phyloP scores from a whole-genome alignment of 306 rosid species.

The cucumber (Cucumis sativus) region DNA sequence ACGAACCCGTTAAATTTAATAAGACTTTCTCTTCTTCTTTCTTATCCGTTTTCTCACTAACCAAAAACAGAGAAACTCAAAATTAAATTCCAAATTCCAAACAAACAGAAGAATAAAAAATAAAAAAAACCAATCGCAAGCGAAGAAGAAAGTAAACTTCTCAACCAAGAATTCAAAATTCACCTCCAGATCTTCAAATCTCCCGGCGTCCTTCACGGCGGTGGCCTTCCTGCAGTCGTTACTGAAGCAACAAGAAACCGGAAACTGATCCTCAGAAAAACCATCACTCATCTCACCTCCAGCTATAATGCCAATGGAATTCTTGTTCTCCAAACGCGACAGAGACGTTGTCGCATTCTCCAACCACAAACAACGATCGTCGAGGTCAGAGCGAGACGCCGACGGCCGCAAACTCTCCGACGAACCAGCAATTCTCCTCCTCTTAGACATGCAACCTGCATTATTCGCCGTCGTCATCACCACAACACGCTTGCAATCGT shows the following conservation, averaged over 20 bases:
- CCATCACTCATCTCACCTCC: constrained; percentile 3
- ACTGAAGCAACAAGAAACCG: constrained; percentile 35
- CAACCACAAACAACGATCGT: background rate
- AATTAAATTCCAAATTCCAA: background rate
- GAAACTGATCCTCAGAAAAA: constrained; percentile 17
- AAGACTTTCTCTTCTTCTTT: background rate
- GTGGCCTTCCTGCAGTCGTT: constrained; percentile 16
- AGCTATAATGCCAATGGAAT: background rate
- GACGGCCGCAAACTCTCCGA: background rate
- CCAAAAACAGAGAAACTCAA: constrained; percentile 9
- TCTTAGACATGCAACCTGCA: constrained; percentile 30
- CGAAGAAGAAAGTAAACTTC: background rate
- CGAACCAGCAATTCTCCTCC: constrained; percentile 23
- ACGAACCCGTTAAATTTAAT: background rate
- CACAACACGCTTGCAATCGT: constrained; percentile 32
- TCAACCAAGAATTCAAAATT: constrained; percentile 9
- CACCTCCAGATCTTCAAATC: constrained; percentile 55
- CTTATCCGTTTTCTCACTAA: background rate
- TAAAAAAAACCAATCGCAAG: background rate
- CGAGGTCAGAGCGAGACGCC: background rate
- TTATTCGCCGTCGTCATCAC: constrained; percentile 20
- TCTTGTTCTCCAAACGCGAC: constrained; percentile 10
- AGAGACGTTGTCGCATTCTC: constrained; percentile 9
- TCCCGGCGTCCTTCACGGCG: constrained; percentile 1
- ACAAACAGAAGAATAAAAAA: background rate